Evolutionary conservation across 225 moss, liverwort and hornwort species (phyloP).

Genomic region (Marchantia paleacea): DNA sequence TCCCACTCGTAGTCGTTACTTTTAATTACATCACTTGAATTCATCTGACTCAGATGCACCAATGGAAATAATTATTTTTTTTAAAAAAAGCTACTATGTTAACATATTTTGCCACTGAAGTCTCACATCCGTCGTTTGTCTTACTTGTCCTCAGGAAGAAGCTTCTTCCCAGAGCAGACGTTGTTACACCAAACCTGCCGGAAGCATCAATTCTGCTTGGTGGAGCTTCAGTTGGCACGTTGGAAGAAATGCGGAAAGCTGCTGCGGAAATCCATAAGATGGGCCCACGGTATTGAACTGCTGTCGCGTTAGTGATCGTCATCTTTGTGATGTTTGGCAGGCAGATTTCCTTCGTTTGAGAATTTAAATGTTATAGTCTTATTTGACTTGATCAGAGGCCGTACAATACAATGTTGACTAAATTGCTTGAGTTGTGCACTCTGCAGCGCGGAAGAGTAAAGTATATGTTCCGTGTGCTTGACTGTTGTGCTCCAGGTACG

Average conservation of each 20-base stretch:
- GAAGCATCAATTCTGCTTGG: constrained; percentile 85
- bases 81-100: neutral
- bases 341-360: neutral
- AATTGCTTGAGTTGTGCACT: neutral
- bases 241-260: constrained; percentile 84
- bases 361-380: neutral
- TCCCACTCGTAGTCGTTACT: neutral
- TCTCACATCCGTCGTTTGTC: neutral
- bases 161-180: constrained; percentile 75
- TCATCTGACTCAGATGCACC: neutral
- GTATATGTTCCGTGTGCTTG: neutral
- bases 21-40: neutral
- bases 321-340: neutral
- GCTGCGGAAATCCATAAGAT: constrained; percentile 81
- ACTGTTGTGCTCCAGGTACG: constrained; percentile 48
- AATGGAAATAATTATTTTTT: neutral
- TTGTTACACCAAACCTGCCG: constrained; percentile 85
- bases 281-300: constrained; percentile 65
- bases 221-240: constrained; percentile 52
- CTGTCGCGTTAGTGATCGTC: neutral
- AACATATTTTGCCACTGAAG: neutral
- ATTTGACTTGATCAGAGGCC: neutral
- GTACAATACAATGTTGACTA: neutral
- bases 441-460: neutral
- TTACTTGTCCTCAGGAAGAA: constrained; percentile 47